Base-by-base conservation (phyloP, 805 yeast species). In the Starmera quercuum region DNA sequence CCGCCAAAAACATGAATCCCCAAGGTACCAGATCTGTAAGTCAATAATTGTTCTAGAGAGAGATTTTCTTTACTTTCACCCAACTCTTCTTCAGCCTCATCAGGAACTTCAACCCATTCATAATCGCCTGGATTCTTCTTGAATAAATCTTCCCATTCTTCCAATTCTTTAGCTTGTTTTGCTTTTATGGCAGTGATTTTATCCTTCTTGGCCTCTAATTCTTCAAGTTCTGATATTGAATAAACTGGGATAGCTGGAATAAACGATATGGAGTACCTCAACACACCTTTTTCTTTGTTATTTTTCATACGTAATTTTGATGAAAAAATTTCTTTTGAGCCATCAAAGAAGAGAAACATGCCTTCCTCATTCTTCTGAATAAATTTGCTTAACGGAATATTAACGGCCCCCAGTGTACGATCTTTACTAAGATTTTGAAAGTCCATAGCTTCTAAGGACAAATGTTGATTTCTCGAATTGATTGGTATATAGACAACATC, bases 231-330 rank as follows among this genome's bases (percentile, higher is more conserved):
- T 19, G 66, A 61, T 20, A 71, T 66, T 9, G 84, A 67, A 47
- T 68, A 75, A 2, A 78, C 78, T 2, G 84, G 81, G 30, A 75
- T 60, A 7, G 73, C 58, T 29, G 92, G 88, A 32, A 79, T 55
- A 55, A 81, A 81, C 2, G 83, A 71, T 21, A 80, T 61, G 8
- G 79, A 68, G 46, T 76, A 73, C 19, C 51, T 49, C 24, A 83
- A 49, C 5, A 52, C 46, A 27, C 86, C 84, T 37, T 70, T 64
- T 3, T 75, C 71, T 32, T 62, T 68, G 28, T 46, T 53, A 35
- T 65, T 53, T 53, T 33, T 53, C 39, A 49, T 45, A 32, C 37
- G 42, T 31, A 54, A 53, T 1, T 48, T 40, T n/a, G 61, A 57
- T 7, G 56, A 52, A 19, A 69, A 53, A 14, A 70, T 39, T 40